Evolutionary conservation across 2,329 filamentous ascomycete genomes (phyloP).

Genomic region (Sclerotinia spermophila): DNA sequence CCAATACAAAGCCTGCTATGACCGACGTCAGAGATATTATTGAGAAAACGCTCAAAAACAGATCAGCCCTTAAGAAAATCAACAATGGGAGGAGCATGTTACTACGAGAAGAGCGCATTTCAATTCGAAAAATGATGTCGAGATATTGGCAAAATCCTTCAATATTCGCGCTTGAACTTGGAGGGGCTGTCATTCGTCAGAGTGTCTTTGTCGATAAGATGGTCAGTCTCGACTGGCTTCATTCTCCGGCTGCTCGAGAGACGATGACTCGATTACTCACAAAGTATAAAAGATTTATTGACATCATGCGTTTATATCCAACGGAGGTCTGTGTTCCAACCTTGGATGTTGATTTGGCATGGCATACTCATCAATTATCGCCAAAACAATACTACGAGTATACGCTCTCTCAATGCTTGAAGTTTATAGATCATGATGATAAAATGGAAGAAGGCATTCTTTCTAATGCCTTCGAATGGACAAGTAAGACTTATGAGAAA

Average conservation of each 20-base stretch:
- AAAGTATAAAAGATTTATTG: conserved; percentile 64
- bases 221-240: conserved; percentile 73
- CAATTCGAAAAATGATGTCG: conserved; percentile 64
- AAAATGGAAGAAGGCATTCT: conserved; percentile 70
- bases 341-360: conserved; percentile 69
- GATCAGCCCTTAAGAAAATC: conserved; percentile 40
- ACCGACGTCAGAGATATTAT: conserved; percentile 49
- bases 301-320: conserved; percentile 51
- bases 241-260: conserved; percentile 59
- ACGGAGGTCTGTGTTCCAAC: conserved; percentile 60
- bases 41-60: conserved; percentile 44
- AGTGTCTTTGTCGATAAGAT: conserved; percentile 69
- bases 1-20: conserved; percentile 43
- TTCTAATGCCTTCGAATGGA: conserved; percentile 66
- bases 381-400: conserved; percentile 60
- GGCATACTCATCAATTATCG: conserved; percentile 74
- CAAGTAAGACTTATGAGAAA: conserved; percentile 65
- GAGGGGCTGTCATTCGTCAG: conserved; percentile 63
- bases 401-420: conserved; percentile 46
- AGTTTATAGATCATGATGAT: conserved; percentile 79
- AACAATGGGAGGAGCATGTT: conserved; percentile 37
- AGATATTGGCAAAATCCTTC: conserved; percentile 67
- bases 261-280: conserved; percentile 62
- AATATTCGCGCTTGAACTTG: conserved; percentile 61
- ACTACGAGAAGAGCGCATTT: conserved; percentile 40